Percentiles rank a stretch among this genome's conserved stretches.
phyloP scores from a whole-genome alignment of 805 yeast species.

The Teunomyces pallodes region DNA sequence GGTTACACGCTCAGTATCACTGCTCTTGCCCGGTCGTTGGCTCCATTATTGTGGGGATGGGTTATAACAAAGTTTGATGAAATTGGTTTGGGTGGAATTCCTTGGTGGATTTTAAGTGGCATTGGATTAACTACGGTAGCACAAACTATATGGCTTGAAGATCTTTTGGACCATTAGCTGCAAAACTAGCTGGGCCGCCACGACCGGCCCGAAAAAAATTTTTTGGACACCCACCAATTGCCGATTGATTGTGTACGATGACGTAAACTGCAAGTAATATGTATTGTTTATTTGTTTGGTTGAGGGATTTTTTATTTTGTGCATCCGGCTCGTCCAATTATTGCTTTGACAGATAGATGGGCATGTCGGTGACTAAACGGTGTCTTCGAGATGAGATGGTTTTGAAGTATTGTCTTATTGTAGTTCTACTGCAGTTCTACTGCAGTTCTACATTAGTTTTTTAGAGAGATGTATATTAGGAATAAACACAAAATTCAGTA shows the following conservation, averaged over 20 bases:
- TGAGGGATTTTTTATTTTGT: constrained; percentile 3
- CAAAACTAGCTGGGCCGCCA: background rate
- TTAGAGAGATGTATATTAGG: constrained; percentile 2
- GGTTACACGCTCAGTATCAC: constrained; percentile 53
- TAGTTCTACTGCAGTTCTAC: background rate
- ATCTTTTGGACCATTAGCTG: background rate
- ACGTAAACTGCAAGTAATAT: background rate
- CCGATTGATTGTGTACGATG: background rate
- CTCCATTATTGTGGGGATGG: constrained; percentile 57
- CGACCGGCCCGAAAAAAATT: background rate
- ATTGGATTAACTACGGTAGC: background rate
- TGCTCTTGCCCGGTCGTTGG: constrained; percentile 55
- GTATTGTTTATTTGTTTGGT: background rate
- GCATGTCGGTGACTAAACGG: background rate
- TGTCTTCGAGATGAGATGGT: background rate
- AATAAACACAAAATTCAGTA: constrained; percentile 1
- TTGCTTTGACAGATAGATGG: background rate
- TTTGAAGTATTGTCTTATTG: background rate
- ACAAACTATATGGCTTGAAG: background rate
- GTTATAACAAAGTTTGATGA: constrained; percentile 29
- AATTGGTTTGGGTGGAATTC: background rate
- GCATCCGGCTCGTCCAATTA: background rate
- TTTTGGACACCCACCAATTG: background rate
- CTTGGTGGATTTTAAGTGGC: background rate
- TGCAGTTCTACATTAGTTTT: background rate